Evolutionary conservation across 1,284 basidiomycete species (phyloP), one percentile per base, ranked within the genome.

Genomic region (Schizophyllum commune): DNA sequence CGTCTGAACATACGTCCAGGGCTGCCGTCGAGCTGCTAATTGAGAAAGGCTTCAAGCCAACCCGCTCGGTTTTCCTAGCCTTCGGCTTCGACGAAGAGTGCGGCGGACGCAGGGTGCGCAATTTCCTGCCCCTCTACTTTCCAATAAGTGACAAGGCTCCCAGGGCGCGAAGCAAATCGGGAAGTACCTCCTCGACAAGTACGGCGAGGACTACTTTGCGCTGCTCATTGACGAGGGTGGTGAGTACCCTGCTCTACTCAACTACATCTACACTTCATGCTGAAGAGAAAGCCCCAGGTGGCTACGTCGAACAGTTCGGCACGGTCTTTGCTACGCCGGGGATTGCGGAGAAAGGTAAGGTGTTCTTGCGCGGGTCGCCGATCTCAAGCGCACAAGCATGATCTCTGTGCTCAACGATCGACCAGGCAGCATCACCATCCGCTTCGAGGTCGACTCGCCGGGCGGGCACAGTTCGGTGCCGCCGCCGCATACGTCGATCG

Each of bases 51-150:
- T 82, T 79, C 68, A 63, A 70, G 52, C 81, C 82, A 6, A 66
- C 68, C 4, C 74, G 82, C 20, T 78, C 78, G 0, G 69, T 86
- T 55, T 74, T 86, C 17, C 68, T 85, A 34, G 78, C 80, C 3
- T 80, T 79, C 60, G 85, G 85, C 22, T 81, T 82, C 63, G 85
- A 87, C 69, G 85, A 87, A 68, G 85, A 87, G 70, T 72, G 75
- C 8, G 72, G 73, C 19, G 82, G 81, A 4, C 60, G 53, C 15
- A 65, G 80, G 55, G 68, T 70, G 65, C 2, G 19, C 53, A 21
- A 21, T 55, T 13, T 19, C 11, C 19, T 55, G 3, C 20, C 13
- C 27, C 3, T 21, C 9, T n/a, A 5, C 9, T 21, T 3, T 15
- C 11, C 27, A 5, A 13, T 19, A 19, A 19, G 5, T 55, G 19